Evolutionary conservation across 164 flowering plant species (phyloP).

Genomic region (Platanus orientalis): DNA sequence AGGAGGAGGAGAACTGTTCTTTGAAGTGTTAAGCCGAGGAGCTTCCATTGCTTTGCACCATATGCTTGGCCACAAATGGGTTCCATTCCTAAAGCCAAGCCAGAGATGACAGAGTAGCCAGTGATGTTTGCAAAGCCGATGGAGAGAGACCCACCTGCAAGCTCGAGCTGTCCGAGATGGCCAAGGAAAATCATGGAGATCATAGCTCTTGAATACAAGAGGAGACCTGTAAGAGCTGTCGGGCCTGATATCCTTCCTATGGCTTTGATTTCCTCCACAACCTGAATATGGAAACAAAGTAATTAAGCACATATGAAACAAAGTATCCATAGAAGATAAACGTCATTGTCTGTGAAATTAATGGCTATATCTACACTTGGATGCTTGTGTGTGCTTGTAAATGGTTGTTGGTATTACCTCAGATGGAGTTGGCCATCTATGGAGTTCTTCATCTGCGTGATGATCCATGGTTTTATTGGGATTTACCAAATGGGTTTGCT

Average conservation of each 20-base stretch:
- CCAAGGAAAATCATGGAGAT: slow-evolving; percentile 27
- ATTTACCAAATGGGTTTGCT: slow-evolving; percentile 11
- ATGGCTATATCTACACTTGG: no score
- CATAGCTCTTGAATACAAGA: slow-evolving; percentile 25
- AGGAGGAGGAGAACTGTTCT: slow-evolving; percentile 68
- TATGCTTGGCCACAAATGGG: slow-evolving; percentile 86
- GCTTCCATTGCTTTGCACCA: slow-evolving; percentile 50
- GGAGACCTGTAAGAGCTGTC: slow-evolving; percentile 19
- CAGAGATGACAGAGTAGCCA: slow-evolving; percentile 73
- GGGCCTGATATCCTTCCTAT: slow-evolving; percentile 23
- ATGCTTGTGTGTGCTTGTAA: no score
- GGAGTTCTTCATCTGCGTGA: slow-evolving; percentile 13
- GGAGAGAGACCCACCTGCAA: no score
- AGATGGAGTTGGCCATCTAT: slow-evolving; percentile 20
- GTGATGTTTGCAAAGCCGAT: no score
- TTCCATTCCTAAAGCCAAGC: slow-evolving; percentile 93
- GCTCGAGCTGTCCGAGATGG: no score
- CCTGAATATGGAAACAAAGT: slow-evolving; percentile 14
- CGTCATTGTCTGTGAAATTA: no score
- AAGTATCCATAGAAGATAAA: neutral
- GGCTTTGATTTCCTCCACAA: slow-evolving; percentile 19
- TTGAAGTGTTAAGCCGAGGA: slow-evolving; percentile 41
- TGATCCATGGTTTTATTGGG: slow-evolving; percentile 12
- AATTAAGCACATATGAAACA: neutral
- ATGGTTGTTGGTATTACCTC: slow-evolving; percentile 5